Evolutionary conservation across 768 basidiomycete genomes (phyloP).

Genomic region (Termitomyces sp.): DNA sequence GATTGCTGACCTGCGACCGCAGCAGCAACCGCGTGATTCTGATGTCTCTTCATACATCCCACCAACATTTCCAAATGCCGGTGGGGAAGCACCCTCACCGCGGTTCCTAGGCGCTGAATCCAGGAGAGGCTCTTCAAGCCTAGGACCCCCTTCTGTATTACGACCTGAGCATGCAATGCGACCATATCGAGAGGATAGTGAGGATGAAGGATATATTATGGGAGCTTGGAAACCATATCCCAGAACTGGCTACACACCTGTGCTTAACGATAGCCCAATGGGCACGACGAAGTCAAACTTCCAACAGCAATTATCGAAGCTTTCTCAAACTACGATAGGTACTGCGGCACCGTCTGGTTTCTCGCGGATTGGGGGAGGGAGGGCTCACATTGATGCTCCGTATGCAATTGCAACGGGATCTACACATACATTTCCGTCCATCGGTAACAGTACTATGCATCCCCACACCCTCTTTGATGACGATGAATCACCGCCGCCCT

Average conservation of each 20-base stretch:
- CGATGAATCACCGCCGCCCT: slow-evolving; percentile 43
- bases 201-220: slow-evolving; percentile 89
- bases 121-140: slow-evolving; percentile 48
- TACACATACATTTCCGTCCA: slow-evolving; percentile 63
- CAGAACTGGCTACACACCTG: slow-evolving; percentile 41
- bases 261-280: slow-evolving; percentile 30
- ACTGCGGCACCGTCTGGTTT: slow-evolving; percentile 53
- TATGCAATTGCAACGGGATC: slow-evolving; percentile 70
- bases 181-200: slow-evolving; percentile 75
- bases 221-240: slow-evolving; percentile 86
- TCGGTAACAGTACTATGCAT: slow-evolving; percentile 38
- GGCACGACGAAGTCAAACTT: slow-evolving; percentile 6
- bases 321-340: slow-evolving; percentile 16
- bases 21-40: slow-evolving; percentile 26
- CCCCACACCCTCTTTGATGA: slow-evolving; percentile 17
- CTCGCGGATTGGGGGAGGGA: slow-evolving; percentile 81
- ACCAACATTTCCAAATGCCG: slow-evolving; percentile 29
- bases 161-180: slow-evolving; percentile 75
- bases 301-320: slow-evolving; percentile 13
- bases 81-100: slow-evolving; percentile 27
- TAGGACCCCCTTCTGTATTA: slow-evolving; percentile 64
- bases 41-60: slow-evolving; percentile 50
- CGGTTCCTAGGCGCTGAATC: slow-evolving; percentile 31
- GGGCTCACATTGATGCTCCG: slow-evolving; percentile 80
- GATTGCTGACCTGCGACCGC: slow-evolving; percentile 13